Percentiles rank a stretch among this genome's conserved stretches.
Evolutionary conservation across 257 asterid genomes (phyloP).

Genomic region (Scutellaria minor): DNA sequence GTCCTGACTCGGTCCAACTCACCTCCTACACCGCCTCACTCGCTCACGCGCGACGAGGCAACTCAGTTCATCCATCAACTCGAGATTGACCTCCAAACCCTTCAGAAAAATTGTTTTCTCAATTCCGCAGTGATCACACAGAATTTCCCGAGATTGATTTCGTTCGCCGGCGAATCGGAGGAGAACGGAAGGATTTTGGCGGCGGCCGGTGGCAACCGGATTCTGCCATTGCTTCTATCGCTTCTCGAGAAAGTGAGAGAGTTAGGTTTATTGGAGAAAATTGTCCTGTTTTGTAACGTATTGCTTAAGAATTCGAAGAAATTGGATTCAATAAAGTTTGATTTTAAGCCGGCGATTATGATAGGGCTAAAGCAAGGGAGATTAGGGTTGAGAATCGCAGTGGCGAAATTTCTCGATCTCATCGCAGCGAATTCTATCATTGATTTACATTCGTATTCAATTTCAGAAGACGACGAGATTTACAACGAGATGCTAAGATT

Average conservation of each 20-base stretch:
- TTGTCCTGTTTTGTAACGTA: constrained; percentile 41
- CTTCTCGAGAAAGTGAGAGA: constrained; percentile 31
- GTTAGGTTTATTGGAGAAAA: constrained; percentile 39
- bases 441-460: constrained; percentile 32
- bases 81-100: constrained; percentile 32
- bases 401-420: constrained; percentile 47
- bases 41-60: constrained; percentile 44
- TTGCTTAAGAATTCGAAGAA: constrained; percentile 33
- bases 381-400: constrained; percentile 44
- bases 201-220: constrained; percentile 24
- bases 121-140: constrained; percentile 8
- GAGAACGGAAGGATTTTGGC: constrained; percentile 44
- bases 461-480: constrained; percentile 53
- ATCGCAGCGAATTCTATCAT: constrained; percentile 24
- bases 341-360: constrained; percentile 37
- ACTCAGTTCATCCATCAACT: constrained; percentile 49
- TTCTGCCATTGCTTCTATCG: constrained; percentile 39
- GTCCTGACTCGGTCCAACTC: constrained; percentile 29
- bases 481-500: constrained; percentile 49
- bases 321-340: constrained; percentile 19
- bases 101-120: neutral
- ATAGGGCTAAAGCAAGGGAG: constrained; percentile 44
- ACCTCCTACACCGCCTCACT: constrained; percentile 15
- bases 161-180: constrained; percentile 50
- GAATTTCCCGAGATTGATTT: constrained; percentile 41